Conservation (phyloP, 2,329 filamentous ascomycete genomes). For the Monosporascus sp. region DNA sequence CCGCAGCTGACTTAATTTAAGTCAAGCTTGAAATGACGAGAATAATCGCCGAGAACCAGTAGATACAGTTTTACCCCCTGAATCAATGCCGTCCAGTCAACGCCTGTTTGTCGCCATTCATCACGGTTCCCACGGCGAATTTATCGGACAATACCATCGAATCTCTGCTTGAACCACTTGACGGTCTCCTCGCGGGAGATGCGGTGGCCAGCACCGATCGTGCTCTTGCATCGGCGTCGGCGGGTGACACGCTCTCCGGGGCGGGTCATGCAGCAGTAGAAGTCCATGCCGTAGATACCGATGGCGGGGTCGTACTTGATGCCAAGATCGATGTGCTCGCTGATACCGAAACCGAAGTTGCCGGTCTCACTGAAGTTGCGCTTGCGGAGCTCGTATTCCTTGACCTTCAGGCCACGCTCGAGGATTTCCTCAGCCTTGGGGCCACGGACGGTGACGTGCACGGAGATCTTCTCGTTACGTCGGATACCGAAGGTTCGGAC, state of each 20-base stretch:
- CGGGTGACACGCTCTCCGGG: slow-evolving; percentile 96
- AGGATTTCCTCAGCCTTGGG: slow-evolving; percentile 99
- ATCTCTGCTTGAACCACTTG: slow-evolving; percentile 89
- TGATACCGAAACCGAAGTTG: slow-evolving; percentile 99
- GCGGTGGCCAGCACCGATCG: slow-evolving; percentile 80
- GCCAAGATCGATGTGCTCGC: slow-evolving; percentile 99
- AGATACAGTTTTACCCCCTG: slow-evolving; percentile 34
- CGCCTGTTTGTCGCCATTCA: slow-evolving; percentile 24
- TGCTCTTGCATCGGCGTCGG: slow-evolving; percentile 84
- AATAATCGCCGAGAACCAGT: slow-evolving; percentile 36
- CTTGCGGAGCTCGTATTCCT: slow-evolving; percentile 99
- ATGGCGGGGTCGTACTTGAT: slow-evolving; percentile 99
- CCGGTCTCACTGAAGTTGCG: slow-evolving; percentile 99
- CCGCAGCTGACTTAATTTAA: slow-evolving; percentile 58
- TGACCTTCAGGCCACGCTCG: slow-evolving; percentile 99
- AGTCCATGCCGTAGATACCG: slow-evolving; percentile 99
- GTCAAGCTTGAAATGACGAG: slow-evolving; percentile 47
- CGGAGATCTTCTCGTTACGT: slow-evolving; percentile 99
- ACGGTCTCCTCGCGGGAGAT: slow-evolving; percentile 94
- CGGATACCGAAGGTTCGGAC: slow-evolving; percentile 99
- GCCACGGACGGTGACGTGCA: slow-evolving; percentile 98
- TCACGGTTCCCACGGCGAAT: slow-evolving; percentile 26
- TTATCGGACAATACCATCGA: slow-evolving; percentile 99
- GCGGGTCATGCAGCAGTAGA: slow-evolving; percentile 99
- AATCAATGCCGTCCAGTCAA: slow-evolving; percentile 31